Percentiles rank a stretch among this genome's conserved stretches.
phyloP scores from a whole-genome alignment of 2,329 filamentous ascomycete genomes.

The Aureobasidium subglaciale region DNA sequence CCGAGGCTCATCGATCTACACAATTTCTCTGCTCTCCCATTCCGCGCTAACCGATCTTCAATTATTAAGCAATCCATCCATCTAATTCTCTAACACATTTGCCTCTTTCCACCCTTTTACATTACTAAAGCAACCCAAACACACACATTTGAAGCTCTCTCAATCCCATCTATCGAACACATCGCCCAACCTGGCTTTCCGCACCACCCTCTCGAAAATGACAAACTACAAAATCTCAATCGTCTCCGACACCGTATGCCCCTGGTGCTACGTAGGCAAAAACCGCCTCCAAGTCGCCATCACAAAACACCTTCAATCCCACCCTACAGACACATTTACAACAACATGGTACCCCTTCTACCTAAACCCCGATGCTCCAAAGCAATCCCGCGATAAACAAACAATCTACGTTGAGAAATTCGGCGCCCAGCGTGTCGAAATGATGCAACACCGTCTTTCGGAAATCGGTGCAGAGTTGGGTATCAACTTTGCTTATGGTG shows the following conservation, averaged over 20 bases:
- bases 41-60: conserved; percentile 6
- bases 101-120: background rate
- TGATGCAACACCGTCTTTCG: conserved; percentile 52
- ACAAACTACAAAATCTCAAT: conserved; percentile 69
- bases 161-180: background rate
- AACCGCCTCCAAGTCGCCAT: conserved; percentile 69
- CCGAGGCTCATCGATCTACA: background rate
- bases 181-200: conserved; percentile 21
- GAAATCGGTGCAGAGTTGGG: conserved; percentile 57
- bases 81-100: background rate
- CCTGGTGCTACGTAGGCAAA: conserved; percentile 71
- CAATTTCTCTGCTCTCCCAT: background rate
- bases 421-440: conserved; percentile 51
- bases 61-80: conserved; percentile 14
- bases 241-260: conserved; percentile 76
- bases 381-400: conserved; percentile 46
- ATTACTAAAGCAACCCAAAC: background rate
- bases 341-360: conserved; percentile 76
- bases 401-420: conserved; percentile 57
- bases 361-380: conserved; percentile 60
- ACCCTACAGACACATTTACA: conserved; percentile 60
- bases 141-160: no score
- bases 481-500: conserved; percentile 65
- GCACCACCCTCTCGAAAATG: conserved; percentile 45
- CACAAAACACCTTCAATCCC: conserved; percentile 48